Evolutionary conservation across 371 early-diverging fungal genomes (phyloP).

Genomic region (Mortierella sp.): DNA sequence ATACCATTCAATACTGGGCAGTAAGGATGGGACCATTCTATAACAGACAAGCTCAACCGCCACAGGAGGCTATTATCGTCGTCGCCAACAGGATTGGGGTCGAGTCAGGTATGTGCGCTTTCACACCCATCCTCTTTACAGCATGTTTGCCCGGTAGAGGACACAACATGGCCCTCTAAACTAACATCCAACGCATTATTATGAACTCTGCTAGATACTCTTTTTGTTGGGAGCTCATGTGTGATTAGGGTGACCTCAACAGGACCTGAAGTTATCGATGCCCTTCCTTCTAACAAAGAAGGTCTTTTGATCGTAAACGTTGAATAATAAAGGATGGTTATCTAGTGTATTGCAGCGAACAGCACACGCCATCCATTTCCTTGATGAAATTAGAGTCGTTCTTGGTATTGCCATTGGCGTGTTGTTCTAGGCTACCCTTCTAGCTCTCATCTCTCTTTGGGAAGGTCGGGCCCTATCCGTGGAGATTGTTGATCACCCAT

Average conservation of each 20-base stretch:
- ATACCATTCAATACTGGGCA: slow-evolving; percentile 71
- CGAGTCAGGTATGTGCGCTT: slow-evolving; percentile 61
- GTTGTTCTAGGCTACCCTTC: too few species aligned
- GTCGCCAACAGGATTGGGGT: slow-evolving; percentile 74
- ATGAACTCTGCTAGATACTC: slow-evolving; percentile 10
- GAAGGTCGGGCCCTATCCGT: too few species aligned
- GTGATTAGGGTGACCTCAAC: slow-evolving; percentile 23
- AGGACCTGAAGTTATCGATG: slow-evolving; percentile 29
- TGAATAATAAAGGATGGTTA: background rate
- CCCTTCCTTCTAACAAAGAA: slow-evolving; percentile 28
- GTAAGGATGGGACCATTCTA: slow-evolving; percentile 63
- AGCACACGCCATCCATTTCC: too few species aligned
- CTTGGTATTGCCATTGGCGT: too few species aligned
- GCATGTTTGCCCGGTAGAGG: too few species aligned
- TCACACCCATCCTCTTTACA: background rate
- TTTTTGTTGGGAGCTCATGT: slow-evolving; percentile 48
- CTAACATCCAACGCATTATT: background rate
- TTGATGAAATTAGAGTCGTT: too few species aligned
- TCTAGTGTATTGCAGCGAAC: too few species aligned
- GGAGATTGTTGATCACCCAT: too few species aligned
- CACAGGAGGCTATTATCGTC: slow-evolving; percentile 55
- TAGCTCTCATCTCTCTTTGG: too few species aligned
- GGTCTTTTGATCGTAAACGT: slow-evolving; percentile 28
- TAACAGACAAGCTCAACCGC: slow-evolving; percentile 1
- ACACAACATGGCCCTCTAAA: background rate